Conservation (phyloP, 495 filamentous ascomycete genomes). For the Penicillium salamii region DNA sequence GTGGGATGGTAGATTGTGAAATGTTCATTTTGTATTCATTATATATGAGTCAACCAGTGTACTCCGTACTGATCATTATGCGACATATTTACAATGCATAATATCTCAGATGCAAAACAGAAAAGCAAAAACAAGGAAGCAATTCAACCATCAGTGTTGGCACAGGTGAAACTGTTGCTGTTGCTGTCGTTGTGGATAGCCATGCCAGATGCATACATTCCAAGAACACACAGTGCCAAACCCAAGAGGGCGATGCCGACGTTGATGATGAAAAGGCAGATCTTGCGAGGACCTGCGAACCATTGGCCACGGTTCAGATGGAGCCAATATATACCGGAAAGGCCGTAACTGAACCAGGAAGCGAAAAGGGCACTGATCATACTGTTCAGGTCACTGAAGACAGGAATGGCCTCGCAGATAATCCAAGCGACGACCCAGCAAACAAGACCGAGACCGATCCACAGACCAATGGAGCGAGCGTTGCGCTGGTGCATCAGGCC, state of each 20-base stretch:
- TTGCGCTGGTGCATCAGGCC: conserved; percentile 53
- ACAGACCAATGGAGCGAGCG: conserved; percentile 44
- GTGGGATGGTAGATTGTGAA: too few species aligned
- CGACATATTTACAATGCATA: conserved; percentile 3
- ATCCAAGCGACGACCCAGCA: conserved; percentile 65
- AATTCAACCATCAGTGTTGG: conserved; percentile 24
- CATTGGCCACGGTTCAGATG: conserved; percentile 35
- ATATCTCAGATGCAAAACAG: background rate
- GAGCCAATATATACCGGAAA: conserved; percentile 44
- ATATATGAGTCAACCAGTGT: conserved; percentile 7
- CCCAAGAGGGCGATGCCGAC: conserved; percentile 25
- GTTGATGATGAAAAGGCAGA: conserved; percentile 29
- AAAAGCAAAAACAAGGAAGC: background rate
- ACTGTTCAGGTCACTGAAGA: conserved; percentile 61
- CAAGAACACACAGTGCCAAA: conserved; percentile 30
- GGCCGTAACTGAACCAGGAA: conserved; percentile 43
- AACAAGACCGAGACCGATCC: conserved; percentile 52
- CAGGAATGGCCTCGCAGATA: conserved; percentile 66
- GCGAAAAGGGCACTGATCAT: conserved; percentile 43
- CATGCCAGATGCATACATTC: conserved; percentile 39
- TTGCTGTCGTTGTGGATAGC: conserved; percentile 38
- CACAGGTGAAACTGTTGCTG: conserved; percentile 33
- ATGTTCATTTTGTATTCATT: conserved; percentile 14
- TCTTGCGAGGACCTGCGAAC: conserved; percentile 32
- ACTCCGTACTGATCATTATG: conserved; percentile 6